Evolutionary conservation across 2,329 filamentous ascomycete species (phyloP).

Genomic region (Apiospora pterosperma): DNA sequence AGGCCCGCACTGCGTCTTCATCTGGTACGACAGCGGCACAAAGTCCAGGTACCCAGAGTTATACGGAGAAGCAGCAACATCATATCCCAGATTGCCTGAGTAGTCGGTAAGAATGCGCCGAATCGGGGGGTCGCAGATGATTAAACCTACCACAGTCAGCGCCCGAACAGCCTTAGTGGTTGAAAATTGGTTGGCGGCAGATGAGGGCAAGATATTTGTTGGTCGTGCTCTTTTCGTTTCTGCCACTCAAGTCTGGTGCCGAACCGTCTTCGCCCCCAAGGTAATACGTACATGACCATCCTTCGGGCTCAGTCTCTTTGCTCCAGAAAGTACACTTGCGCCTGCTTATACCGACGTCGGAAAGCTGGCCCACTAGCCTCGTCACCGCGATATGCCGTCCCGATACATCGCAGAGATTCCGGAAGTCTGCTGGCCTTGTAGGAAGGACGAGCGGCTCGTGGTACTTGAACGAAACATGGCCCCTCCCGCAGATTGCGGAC

Average conservation of each 20-base stretch:
- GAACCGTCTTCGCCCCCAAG: background rate
- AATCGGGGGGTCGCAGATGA: constrained; percentile 20
- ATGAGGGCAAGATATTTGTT: background rate
- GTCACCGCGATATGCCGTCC: constrained; percentile 21
- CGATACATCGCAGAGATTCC: constrained; percentile 18
- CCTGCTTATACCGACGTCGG: constrained; percentile 16
- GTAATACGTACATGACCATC: constrained; percentile 18
- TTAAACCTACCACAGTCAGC: constrained; percentile 9
- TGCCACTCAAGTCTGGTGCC: background rate
- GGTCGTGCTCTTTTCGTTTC: too few relatives aligned
- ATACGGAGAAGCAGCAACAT: constrained; percentile 15
- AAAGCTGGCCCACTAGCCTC: constrained; percentile 13
- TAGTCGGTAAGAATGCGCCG: constrained; percentile 16
- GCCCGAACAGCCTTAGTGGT: background rate
- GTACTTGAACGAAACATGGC: constrained; percentile 18
- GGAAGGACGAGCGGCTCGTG: constrained; percentile 18
- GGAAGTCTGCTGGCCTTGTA: constrained; percentile 15
- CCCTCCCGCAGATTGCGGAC: constrained; percentile 12
- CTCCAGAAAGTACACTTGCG: constrained; percentile 21
- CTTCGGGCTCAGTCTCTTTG: constrained; percentile 7
- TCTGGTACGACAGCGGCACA: constrained; percentile 13
- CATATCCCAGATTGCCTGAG: constrained; percentile 1
- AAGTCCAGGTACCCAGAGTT: constrained; percentile 24
- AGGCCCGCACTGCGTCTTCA: constrained; percentile 9
- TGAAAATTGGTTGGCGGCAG: background rate